These are phyloP conservation scores for Salvia splendens DNA, from an alignment of 257 asterid species.

Conservation along the genomic window DNA sequence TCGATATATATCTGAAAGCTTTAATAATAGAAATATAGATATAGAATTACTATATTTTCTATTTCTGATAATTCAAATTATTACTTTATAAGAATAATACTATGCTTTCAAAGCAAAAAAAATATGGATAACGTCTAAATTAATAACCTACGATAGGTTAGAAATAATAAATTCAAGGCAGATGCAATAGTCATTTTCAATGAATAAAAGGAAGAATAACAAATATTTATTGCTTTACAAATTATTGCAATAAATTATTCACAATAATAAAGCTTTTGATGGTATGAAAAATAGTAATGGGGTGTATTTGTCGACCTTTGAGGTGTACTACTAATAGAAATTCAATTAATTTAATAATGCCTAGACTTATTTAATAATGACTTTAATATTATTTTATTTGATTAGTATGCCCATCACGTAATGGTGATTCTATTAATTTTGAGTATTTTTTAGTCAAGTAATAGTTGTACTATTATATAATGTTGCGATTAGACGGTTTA, in stretches of 20 bases:
- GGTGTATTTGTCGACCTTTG: slow-evolving; percentile 14
- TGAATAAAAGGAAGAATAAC: too few relatives aligned
- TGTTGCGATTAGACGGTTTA: too few relatives aligned
- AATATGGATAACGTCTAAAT: not conserved
- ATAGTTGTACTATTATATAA: not conserved
- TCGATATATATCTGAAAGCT: slow-evolving; percentile 7
- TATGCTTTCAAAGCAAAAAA: not conserved
- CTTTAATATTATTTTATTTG: slow-evolving; percentile 8
- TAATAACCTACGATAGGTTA: too few relatives aligned
- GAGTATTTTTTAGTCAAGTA: too few relatives aligned
- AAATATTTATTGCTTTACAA: not conserved
- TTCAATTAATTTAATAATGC: slow-evolving; percentile 7
- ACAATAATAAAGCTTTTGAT: not conserved
- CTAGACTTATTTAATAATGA: not conserved
- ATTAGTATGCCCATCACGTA: slow-evolving; percentile 27
- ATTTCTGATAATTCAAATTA: not conserved
- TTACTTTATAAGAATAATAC: not conserved
- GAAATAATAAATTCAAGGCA: too few relatives aligned
- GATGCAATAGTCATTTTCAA: too few relatives aligned
- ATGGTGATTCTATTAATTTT: not conserved
- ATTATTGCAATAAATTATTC: not conserved
- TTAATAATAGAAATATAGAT: not conserved
- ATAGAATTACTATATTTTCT: too few relatives aligned
- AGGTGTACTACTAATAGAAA: slow-evolving; percentile 9
- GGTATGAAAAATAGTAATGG: not conserved